Evolutionary conservation across 2,329 filamentous ascomycete species (phyloP).

Genomic region (Pseudogymnoascus sp.): DNA sequence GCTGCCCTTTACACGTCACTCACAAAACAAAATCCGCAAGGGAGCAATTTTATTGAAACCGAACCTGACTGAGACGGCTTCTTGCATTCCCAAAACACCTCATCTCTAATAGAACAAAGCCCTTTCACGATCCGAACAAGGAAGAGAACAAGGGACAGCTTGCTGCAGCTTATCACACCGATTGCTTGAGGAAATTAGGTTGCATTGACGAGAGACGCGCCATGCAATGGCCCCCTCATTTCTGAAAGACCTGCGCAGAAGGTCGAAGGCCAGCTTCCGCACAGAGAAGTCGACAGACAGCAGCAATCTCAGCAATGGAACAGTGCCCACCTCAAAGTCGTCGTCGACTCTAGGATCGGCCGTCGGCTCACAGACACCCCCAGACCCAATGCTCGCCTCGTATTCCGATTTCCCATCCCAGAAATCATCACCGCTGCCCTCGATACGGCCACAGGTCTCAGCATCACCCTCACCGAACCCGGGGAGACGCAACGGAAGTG

Average conservation of each 20-base stretch:
- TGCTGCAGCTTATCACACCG: not conserved
- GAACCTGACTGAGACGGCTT: not conserved
- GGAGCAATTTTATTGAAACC: not conserved
- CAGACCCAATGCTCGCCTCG: slow-evolving; percentile 62
- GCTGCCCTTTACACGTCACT: not conserved
- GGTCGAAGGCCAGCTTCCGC: slow-evolving; percentile 66
- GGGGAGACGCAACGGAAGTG: slow-evolving; percentile 38
- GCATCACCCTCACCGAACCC: slow-evolving; percentile 43
- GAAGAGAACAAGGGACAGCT: not conserved
- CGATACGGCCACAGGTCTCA: slow-evolving; percentile 12
- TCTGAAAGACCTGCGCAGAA: slow-evolving; percentile 67
- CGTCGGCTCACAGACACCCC: slow-evolving; percentile 63
- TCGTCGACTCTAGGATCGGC: slow-evolving; percentile 53
- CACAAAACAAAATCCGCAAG: not conserved
- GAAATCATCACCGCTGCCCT: slow-evolving; percentile 34
- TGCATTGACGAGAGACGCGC: not conserved
- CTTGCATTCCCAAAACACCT: not conserved
- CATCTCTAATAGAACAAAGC: not conserved
- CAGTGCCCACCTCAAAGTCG: slow-evolving; percentile 54
- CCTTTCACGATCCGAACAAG: not conserved
- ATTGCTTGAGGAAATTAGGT: not conserved
- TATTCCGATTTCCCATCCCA: slow-evolving; percentile 56
- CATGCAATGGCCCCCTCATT: slow-evolving; percentile 53
- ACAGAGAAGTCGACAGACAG: slow-evolving; percentile 54
- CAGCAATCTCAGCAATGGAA: slow-evolving; percentile 50